Percentiles rank a stretch among this genome's conserved stretches.
Evolutionary conservation across 78 protist species (phyloP).

Genomic region (Dictyostelium firmibasis): DNA sequence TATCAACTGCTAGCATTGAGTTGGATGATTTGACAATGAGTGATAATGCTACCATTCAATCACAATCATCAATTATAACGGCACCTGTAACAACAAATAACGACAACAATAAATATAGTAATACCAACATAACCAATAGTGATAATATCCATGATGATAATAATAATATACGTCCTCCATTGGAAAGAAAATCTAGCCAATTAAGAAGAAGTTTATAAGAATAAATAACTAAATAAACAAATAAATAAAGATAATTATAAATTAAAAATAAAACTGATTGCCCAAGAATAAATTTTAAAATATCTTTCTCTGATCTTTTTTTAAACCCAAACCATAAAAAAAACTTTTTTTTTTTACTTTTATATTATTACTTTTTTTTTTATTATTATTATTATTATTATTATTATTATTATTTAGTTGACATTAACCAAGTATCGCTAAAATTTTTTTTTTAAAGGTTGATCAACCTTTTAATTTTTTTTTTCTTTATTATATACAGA

Average conservation of each 20-base stretch:
- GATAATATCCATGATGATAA: not conserved
- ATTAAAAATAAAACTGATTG: not conserved
- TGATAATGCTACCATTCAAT: not conserved
- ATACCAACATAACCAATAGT: not conserved
- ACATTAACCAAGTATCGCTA: no score
- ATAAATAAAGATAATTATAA: not conserved
- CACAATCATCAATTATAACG: not conserved
- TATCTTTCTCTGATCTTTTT: not conserved
- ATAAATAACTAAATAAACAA: not conserved
- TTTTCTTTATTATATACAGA: not conserved
- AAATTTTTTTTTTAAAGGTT: not conserved
- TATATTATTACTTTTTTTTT: not conserved
- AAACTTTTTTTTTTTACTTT: not conserved
- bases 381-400: not conserved
- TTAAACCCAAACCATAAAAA: no score
- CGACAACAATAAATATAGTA: not conserved
- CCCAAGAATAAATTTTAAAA: not conserved
- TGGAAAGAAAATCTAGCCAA: not conserved
- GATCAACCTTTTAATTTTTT: not conserved
- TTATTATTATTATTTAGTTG: not conserved
- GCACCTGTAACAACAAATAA: not conserved
- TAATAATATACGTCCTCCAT: not conserved
- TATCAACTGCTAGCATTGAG: conserved; percentile 9
- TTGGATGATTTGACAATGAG: not conserved
- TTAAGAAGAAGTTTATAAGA: not conserved